Conservation (phyloP, 2,329 filamentous ascomycete species). For the Sarocladium oryzae region DNA sequence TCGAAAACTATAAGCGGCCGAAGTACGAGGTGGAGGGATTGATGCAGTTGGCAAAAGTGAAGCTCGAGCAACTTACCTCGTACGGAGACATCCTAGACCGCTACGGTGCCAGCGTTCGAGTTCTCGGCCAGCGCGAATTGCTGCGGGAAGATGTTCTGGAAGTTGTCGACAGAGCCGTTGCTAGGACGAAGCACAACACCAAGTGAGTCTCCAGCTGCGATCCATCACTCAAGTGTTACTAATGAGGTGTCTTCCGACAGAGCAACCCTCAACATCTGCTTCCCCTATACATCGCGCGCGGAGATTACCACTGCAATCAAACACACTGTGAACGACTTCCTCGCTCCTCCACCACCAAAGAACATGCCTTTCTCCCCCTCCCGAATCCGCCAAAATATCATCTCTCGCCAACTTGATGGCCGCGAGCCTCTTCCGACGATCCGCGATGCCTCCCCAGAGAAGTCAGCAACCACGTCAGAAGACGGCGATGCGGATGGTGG, state of each 20-base stretch:
- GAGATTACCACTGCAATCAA: constrained; percentile 90
- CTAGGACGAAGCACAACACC: constrained; percentile 81
- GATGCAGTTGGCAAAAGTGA: constrained; percentile 97
- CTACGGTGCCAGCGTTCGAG: constrained; percentile 80
- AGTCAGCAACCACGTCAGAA: constrained; percentile 20
- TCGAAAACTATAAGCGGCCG: constrained; percentile 97
- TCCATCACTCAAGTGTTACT: constrained; percentile 12
- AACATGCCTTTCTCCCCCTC: constrained; percentile 78
- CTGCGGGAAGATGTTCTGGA: constrained; percentile 83
- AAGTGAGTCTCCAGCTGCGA: constrained; percentile 42
- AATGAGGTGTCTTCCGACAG: constrained; percentile 23
- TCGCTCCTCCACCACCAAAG: constrained; percentile 58
- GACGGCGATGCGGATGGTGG: constrained; percentile 40
- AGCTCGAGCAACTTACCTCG: constrained; percentile 83
- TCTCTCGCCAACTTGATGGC: constrained; percentile 54
- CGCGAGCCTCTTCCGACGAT: constrained; percentile 43
- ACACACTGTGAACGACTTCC: constrained; percentile 81
- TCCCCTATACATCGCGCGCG: constrained; percentile 92
- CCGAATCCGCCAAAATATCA: constrained; percentile 80
- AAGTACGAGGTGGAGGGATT: constrained; percentile 94
- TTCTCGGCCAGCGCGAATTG: constrained; percentile 78
- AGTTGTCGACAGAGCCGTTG: constrained; percentile 78
- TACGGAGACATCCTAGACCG: constrained; percentile 90
- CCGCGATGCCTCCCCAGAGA: constrained; percentile 40
- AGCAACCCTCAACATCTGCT: constrained; percentile 80